Evolutionary conservation across 495 filamentous ascomycete genomes (phyloP).

Genomic region (Talaromyces trachyspermus): DNA sequence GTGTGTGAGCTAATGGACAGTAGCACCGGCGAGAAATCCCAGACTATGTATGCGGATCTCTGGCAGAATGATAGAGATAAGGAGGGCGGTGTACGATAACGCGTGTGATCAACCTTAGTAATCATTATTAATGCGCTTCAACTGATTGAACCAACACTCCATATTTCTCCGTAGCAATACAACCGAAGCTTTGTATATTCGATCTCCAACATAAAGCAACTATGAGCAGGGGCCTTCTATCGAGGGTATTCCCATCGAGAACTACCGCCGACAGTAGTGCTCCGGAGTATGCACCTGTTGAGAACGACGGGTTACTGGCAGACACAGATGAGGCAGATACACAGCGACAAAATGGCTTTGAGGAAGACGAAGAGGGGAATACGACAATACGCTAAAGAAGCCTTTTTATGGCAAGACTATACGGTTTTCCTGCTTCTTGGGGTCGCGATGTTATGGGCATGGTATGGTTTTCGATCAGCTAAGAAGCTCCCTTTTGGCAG

Average conservation of each 20-base stretch:
- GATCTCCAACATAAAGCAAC: background rate
- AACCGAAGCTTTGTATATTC: background rate
- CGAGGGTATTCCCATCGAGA: conserved; percentile 34
- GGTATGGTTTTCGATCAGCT: conserved; percentile 47
- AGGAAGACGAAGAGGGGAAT: background rate
- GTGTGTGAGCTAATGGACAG: too few species aligned
- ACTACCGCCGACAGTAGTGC: too few species aligned
- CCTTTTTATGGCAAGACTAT: conserved; percentile 75
- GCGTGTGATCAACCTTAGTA: background rate
- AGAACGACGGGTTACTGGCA: conserved; percentile 30
- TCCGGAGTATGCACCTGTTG: conserved; percentile 52
- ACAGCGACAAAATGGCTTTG: background rate
- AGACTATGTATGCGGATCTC: too few species aligned
- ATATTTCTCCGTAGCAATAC: background rate
- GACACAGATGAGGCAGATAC: conserved; percentile 20
- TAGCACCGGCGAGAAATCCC: too few species aligned
- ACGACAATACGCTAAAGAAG: conserved; percentile 5
- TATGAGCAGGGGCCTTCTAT: conserved; percentile 5
- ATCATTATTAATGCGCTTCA: too few species aligned
- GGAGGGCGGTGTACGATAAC: conserved; percentile 5
- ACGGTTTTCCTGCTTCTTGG: conserved; percentile 78
- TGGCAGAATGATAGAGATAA: background rate
- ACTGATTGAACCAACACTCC: background rate
- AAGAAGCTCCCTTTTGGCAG: background rate
- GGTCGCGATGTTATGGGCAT: conserved; percentile 92